Conservation (phyloP, 1,284 basidiomycete genomes). For the Trichosporon ovoides region DNA sequence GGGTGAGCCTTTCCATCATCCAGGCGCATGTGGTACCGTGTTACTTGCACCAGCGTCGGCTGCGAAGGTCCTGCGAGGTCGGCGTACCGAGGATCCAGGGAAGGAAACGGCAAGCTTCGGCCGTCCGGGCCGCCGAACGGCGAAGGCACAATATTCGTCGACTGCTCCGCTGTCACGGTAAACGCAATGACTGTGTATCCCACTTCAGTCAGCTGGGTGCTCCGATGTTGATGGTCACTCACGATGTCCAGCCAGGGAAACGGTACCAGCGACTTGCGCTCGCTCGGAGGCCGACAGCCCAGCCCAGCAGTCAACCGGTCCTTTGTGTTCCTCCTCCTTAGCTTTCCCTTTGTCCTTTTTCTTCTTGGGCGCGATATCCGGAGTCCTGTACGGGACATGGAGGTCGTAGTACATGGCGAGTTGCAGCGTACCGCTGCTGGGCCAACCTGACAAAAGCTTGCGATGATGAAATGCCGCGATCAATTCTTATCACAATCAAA, state of each 20-base stretch:
- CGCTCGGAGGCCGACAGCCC: constrained; percentile 32
- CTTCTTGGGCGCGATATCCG: constrained; percentile 16
- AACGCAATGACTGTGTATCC: constrained; percentile 44
- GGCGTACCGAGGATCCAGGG: constrained; percentile 37
- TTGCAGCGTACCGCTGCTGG: neutral
- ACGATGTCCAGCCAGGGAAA: constrained; percentile 43
- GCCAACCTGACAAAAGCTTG: neutral
- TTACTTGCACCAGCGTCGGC: constrained; percentile 40
- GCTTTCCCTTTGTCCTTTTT: constrained; percentile 41
- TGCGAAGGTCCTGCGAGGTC: constrained; percentile 10
- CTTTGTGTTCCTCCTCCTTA: constrained; percentile 16
- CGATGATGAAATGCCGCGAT: neutral
- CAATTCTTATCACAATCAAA: constrained; percentile 3
- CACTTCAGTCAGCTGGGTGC: constrained; percentile 23
- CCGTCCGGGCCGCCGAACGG: constrained; percentile 30
- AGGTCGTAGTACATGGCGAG: constrained; percentile 46
- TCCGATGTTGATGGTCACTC: constrained; percentile 8
- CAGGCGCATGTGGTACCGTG: constrained; percentile 42
- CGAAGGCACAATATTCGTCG: constrained; percentile 28
- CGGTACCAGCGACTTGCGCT: constrained; percentile 29
- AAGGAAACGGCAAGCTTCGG: constrained; percentile 33
- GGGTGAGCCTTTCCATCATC: constrained; percentile 44
- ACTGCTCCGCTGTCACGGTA: constrained; percentile 32
- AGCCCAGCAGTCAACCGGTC: constrained; percentile 34
- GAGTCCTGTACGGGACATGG: constrained; percentile 40